phyloP scores from a whole-genome alignment of 768 basidiomycete genomes.

The Baorangia bicolor region DNA sequence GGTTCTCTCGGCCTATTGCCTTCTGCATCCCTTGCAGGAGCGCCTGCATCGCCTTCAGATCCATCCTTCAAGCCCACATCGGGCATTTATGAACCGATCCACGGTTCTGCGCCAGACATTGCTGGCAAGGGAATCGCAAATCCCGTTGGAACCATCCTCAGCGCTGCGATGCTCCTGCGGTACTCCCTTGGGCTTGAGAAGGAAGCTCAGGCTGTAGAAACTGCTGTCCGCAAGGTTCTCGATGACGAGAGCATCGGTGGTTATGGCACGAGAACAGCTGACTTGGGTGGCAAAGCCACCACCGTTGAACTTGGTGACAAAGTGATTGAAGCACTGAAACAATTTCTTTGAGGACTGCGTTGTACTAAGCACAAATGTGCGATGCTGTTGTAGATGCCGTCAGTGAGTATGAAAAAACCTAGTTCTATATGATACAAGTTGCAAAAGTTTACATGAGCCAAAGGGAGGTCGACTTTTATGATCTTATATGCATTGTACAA shows the following conservation, averaged over 20 bases:
- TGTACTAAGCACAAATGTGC: not conserved
- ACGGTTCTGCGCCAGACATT: constrained; percentile 93
- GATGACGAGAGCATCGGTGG: constrained; percentile 72
- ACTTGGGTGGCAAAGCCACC: constrained; percentile 75
- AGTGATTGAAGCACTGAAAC: constrained; percentile 71
- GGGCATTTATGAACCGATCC: constrained; percentile 97
- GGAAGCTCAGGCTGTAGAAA: constrained; percentile 83
- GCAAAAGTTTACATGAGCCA: too few relatives aligned
- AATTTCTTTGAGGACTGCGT: constrained; percentile 41
- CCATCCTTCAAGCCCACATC: constrained; percentile 71
- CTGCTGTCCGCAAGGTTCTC: constrained; percentile 86
- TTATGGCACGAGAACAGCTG: constrained; percentile 75
- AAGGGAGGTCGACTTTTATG: too few relatives aligned
- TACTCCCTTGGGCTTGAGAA: constrained; percentile 91
- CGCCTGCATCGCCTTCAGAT: constrained; percentile 55
- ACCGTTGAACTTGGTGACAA: constrained; percentile 85
- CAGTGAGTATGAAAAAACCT: not conserved
- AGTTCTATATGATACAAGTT: not conserved
- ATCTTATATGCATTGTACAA: too few relatives aligned
- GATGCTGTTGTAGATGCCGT: not conserved
- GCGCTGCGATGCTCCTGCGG: constrained; percentile 87
- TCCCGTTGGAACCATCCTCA: constrained; percentile 93
- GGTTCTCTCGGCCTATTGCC: constrained; percentile 96
- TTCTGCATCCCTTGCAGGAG: constrained; percentile 93
- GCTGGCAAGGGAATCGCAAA: constrained; percentile 94